Conservation (phyloP, 2,329 filamentous ascomycete genomes). For the Penicillium polonicum region DNA sequence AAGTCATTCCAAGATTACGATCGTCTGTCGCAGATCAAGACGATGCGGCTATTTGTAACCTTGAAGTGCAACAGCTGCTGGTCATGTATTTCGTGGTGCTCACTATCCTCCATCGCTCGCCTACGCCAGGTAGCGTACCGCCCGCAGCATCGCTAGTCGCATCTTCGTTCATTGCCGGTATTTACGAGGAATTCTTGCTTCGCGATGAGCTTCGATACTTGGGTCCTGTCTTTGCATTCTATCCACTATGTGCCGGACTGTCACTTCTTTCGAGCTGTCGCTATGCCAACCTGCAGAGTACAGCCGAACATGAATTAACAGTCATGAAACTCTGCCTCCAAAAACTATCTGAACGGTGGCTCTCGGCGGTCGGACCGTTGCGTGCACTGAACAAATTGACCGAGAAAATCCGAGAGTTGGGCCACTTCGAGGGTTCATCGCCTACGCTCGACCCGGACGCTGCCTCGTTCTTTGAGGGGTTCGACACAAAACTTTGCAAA, state of each 20-base stretch:
- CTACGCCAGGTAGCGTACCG: constrained; percentile 31
- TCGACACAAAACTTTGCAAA: constrained; percentile 24
- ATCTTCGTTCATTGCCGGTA: constrained; percentile 44
- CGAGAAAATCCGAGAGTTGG: constrained; percentile 25
- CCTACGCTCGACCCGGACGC: constrained; percentile 20
- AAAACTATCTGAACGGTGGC: constrained; percentile 29
- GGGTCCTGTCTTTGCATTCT: constrained; percentile 44
- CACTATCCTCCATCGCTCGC: constrained; percentile 40
- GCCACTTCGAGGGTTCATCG: constrained; percentile 16
- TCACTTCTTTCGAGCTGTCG: constrained; percentile 42
- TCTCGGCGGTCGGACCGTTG: constrained; percentile 25
- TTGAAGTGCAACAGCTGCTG: constrained; percentile 40
- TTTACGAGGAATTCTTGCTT: constrained; percentile 45
- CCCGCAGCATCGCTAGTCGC: constrained; percentile 41
- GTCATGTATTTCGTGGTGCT: constrained; percentile 42
- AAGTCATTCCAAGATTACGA: constrained; percentile 25
- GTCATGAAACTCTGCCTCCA: constrained; percentile 30
- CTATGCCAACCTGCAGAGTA: constrained; percentile 32
- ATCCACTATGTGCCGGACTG: constrained; percentile 42
- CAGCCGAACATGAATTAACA: constrained; percentile 25
- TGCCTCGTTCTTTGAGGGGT: constrained; percentile 25
- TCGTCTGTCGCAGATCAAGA: constrained; percentile 18
- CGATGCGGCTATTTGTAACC: constrained; percentile 19
- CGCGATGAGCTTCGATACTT: constrained; percentile 43
- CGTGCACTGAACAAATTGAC: constrained; percentile 27